Evolutionary conservation across 2,329 filamentous ascomycete species (phyloP), one percentile per base, ranked within the genome.

Genomic region (Grosmannia penicillata): DNA sequence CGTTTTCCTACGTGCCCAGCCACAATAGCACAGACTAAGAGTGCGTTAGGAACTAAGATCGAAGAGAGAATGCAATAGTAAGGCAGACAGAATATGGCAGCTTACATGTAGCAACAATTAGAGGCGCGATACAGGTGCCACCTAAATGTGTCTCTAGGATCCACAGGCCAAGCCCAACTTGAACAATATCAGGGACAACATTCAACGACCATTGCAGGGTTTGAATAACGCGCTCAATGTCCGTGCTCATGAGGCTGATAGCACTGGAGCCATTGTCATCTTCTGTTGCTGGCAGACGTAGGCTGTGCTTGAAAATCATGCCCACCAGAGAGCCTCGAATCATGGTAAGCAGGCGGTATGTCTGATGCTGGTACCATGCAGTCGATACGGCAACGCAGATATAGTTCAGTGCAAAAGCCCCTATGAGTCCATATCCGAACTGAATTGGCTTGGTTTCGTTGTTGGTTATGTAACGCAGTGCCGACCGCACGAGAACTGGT

Each of bases 341-440:
- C 29, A 38, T 38, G 10, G 8, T 17, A 15, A 38, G 22, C 10
- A 38, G 29, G 15, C 36, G 28, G 23, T 25, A 33, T 8, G 28
- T 31, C 36, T 26, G 36, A 13, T 38, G 28, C 36, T 38, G 29
- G 29, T 32, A 33, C 36, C 36, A 38, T 4, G 22, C 36, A 3
- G 36, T 38, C 14, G 36, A 31, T 8, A 38, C 19, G 4, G 34
- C 26, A 8, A 36, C 19, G 19, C 34, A 18, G 14, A 30, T 15
- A 15, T 36, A 36, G 26, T 15, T 5, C 1, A 36, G 34, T 8
- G 34, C 34, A 11, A 18, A 29, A 3, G 26, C 34, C 4, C 34
- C 34, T 4, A 36, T 30, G 3, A 36, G 27, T 4, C 34, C 26
- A 21, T 13, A 28, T 11, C 34, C 26, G 24, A 17, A 29, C 26